Conservation (phyloP, 1,284 basidiomycete species). For the Anthracocystis setariae region DNA sequence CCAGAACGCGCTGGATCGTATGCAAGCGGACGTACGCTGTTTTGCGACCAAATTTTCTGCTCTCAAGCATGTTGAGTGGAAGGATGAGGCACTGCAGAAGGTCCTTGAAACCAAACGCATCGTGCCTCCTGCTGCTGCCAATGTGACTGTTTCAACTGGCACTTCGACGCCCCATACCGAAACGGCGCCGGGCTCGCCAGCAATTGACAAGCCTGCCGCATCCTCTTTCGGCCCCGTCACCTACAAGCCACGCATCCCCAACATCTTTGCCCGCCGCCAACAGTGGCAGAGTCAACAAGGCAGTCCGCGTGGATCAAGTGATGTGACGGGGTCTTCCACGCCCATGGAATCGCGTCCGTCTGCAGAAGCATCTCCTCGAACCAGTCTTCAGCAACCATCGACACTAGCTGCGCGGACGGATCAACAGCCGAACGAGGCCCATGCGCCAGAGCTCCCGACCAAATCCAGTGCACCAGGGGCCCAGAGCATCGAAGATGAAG, state of each 20-base stretch:
- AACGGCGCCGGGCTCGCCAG: constrained; percentile 30
- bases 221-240: constrained; percentile 38
- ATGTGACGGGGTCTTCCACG: constrained; percentile 15
- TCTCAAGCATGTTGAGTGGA: constrained; percentile 57
- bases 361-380: constrained; percentile 30
- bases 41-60: constrained; percentile 52
- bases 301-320: constrained; percentile 34
- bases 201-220: constrained; percentile 21
- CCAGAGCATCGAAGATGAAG: constrained; percentile 34
- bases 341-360: constrained; percentile 14
- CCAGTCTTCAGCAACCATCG: constrained; percentile 24
- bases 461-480: constrained; percentile 10
- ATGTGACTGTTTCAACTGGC: constrained; percentile 18
- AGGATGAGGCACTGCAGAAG: constrained; percentile 44
- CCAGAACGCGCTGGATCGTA: constrained; percentile 34
- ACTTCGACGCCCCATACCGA: constrained; percentile 31
- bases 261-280: constrained; percentile 48
- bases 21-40: constrained; percentile 49
- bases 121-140: constrained; percentile 14
- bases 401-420: background rate
- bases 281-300: constrained; percentile 28
- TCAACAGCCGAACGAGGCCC: background rate
- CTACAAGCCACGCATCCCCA: constrained; percentile 45
- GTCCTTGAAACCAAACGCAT: constrained; percentile 34
- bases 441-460: constrained; percentile 5